Percentiles rank a stretch among this genome's conserved stretches.
phyloP scores from a whole-genome alignment of 1,139 yeast species.

The Dujonia santamariae region DNA sequence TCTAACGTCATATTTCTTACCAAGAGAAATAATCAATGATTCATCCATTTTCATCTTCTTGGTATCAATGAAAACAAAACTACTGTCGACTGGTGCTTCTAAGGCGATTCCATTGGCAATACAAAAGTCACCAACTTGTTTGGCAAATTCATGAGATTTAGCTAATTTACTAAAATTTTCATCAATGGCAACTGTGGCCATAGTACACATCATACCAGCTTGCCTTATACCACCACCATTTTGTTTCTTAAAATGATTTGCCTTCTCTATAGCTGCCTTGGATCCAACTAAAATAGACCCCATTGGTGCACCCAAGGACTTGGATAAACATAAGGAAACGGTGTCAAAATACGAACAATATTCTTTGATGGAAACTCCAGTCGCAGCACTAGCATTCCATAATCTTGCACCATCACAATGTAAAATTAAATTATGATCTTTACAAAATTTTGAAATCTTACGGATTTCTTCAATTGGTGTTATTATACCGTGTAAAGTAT shows the following conservation, averaged over 20 bases:
- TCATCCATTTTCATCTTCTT: slow-evolving; percentile 59
- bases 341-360: slow-evolving; percentile 83
- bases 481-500: slow-evolving; percentile 81
- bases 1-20: slow-evolving; percentile 59
- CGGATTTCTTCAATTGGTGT: slow-evolving; percentile 79
- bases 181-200: slow-evolving; percentile 79
- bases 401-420: slow-evolving; percentile 96
- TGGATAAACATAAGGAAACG: slow-evolving; percentile 84
- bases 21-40: slow-evolving; percentile 51
- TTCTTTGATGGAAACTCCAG: slow-evolving; percentile 67
- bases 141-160: slow-evolving; percentile 66
- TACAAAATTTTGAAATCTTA: slow-evolving; percentile 71
- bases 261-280: slow-evolving; percentile 57
- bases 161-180: slow-evolving; percentile 64
- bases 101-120: slow-evolving; percentile 45
- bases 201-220: slow-evolving; percentile 76
- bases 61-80: slow-evolving; percentile 77
- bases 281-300: slow-evolving; percentile 86
- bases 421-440: slow-evolving; percentile 56
- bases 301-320: slow-evolving; percentile 92
- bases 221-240: slow-evolving; percentile 96
- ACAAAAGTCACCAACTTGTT: slow-evolving; percentile 55
- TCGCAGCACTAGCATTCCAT: slow-evolving; percentile 83
- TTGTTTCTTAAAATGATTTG: slow-evolving; percentile 88
- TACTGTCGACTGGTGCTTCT: slow-evolving; percentile 80